Base-by-base conservation (phyloP, 106 monocot genomes). In the Gastrodia elata region DNA sequence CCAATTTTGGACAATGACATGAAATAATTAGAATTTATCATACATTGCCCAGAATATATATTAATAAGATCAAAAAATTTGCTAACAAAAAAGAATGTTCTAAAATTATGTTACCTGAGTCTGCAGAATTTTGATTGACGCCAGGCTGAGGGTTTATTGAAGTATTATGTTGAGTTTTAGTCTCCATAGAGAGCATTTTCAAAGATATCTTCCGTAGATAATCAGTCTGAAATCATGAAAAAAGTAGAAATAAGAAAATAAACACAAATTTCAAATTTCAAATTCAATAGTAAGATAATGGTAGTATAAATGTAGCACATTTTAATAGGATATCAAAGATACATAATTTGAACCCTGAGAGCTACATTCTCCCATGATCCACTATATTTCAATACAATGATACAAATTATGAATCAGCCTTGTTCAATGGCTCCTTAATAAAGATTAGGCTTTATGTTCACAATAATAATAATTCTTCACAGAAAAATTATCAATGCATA, bases 151-250 rank as follows among this genome's bases (percentile, higher is more conserved):
- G 72, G 82, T 79, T 85, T 33, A 77, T 73, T 26, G 75, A 26
- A 73, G 72, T 46, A 77, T 76, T 24, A 16, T 65, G 79, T 27
- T 83, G 82, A 32, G 85, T 80, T 77, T 86, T 94, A 71, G 78
- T 75, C 71, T 88, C 90, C 90, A 94, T 91, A 1, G 88, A 88
- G 34, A 94, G 88, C 82, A 90, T 88, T 80, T 90, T 94, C 32
- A 90, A 74, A 70, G 93, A 90, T 61, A 90, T 94, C 65, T 78
- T 94, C 71, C 85, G 75, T 58, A 94, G 42, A 79, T 94, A 94
- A 84, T 91, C 91, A 42, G 80, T 46, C 94, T 94, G 82, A 74
- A 38, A 82, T 36, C 38, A 69, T 39, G 40, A 40, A 69, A 69
- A 40, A 2, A 40, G 73, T 16, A 5, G 82, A 52, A 77, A 75